phyloP scores from a whole-genome alignment of 2,329 filamentous ascomycete genomes.

The Microcyclosporella mali region DNA sequence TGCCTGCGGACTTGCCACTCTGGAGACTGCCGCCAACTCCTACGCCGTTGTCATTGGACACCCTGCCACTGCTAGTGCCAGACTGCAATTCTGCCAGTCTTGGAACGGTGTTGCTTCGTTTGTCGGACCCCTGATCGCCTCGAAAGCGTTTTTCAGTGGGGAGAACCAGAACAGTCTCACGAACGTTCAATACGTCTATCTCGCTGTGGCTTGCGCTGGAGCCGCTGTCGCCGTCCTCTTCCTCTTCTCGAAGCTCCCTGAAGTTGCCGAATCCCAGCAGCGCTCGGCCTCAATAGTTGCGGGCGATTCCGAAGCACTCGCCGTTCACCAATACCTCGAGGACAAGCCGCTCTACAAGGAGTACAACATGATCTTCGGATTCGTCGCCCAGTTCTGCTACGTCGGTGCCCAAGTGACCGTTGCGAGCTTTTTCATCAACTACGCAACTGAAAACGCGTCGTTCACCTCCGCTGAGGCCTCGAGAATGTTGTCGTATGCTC shows the following conservation, averaged over 20 bases:
- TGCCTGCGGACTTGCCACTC: slow-evolving; percentile 36
- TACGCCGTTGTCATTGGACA: slow-evolving; percentile 37
- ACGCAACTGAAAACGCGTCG: slow-evolving; percentile 31
- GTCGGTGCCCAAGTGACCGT: slow-evolving; percentile 35
- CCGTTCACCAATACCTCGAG: slow-evolving; percentile 26
- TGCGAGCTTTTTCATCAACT: slow-evolving; percentile 37
- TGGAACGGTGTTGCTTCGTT: slow-evolving; percentile 37
- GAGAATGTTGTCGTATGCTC: slow-evolving; percentile 34
- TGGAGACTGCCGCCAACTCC: slow-evolving; percentile 36
- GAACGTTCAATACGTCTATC: slow-evolving; percentile 37
- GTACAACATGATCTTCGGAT: slow-evolving; percentile 37
- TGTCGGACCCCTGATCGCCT: slow-evolving; percentile 36
- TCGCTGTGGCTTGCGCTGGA: slow-evolving; percentile 35
- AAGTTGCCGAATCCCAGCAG: slow-evolving; percentile 23
- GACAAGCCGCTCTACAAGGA: slow-evolving; percentile 35
- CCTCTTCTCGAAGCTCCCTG: slow-evolving; percentile 35
- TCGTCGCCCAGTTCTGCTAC: slow-evolving; percentile 35
- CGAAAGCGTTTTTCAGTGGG: slow-evolving; percentile 35
- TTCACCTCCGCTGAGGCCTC: slow-evolving; percentile 29
- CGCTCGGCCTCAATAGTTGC: slow-evolving; percentile 27
- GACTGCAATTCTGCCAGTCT: slow-evolving; percentile 36
- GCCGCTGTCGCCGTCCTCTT: slow-evolving; percentile 32
- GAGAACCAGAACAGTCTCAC: slow-evolving; percentile 29
- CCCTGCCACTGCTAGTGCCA: slow-evolving; percentile 32
- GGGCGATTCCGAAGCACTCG: slow-evolving; percentile 24